Evolutionary conservation across 129 eudicot genomes (phyloP).

Genomic region (Arctium minus): DNA sequence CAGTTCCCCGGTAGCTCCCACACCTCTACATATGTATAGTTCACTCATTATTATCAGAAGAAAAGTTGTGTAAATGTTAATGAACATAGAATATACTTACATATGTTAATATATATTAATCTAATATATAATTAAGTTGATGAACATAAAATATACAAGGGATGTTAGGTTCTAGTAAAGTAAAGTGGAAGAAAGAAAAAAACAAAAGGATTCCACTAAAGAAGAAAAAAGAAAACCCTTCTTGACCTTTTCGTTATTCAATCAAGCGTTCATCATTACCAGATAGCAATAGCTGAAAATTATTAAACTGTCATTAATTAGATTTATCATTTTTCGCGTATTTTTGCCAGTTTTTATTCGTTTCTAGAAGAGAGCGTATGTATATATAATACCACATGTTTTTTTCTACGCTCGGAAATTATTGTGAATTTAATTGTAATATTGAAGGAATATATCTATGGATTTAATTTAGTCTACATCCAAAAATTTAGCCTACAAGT

Average conservation of each 20-base stretch:
- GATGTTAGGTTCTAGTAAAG: conserved; percentile 28
- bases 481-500: neutral
- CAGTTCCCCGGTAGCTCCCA: conserved; percentile 35
- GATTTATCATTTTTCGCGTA: neutral
- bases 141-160: conserved; percentile 11
- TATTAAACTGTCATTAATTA: neutral
- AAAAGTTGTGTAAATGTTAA: neutral
- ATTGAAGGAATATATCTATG: neutral
- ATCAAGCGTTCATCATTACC: conserved; percentile 31
- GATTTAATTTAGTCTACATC: neutral
- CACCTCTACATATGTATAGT: conserved; percentile 32
- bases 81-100: neutral
- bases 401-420: neutral
- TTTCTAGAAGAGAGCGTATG: neutral
- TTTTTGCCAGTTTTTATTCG: neutral
- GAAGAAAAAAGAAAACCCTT: conserved; percentile 6
- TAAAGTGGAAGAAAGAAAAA: conserved; percentile 32
- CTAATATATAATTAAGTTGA: neutral
- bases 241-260: conserved; percentile 5
- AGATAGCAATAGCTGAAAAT: neutral
- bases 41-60: conserved; percentile 1
- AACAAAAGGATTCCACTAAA: conserved; percentile 37
- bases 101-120: neutral
- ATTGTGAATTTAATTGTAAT: neutral
- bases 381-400: too few relatives aligned